Base-by-base conservation (phyloP, 2,329 filamentous ascomycete genomes). In the Cercospora sp. region DNA sequence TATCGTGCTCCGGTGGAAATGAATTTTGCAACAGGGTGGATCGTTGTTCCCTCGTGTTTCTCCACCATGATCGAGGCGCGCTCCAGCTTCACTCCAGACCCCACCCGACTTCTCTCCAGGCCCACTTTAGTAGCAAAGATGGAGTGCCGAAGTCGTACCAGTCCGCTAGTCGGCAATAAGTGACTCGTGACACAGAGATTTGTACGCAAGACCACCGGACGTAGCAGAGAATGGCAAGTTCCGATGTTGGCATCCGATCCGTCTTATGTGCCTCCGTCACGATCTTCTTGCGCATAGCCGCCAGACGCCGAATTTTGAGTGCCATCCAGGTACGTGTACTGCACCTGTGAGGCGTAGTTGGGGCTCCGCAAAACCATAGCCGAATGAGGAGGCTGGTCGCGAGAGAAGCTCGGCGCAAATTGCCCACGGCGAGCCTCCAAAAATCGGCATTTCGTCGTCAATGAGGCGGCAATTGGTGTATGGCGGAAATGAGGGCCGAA, bases 41-140 rank as follows among this genome's bases (percentile, higher is more conserved):
- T 48, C 51, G 20, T 48, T 63, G 40, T 30, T 45, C n/a, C 65
- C 65, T 63, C 48, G 65, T 63, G 55, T 16, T 31, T 23, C 28
- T 55, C 61, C 65, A 67, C 65, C 60, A 3, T 16, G 55, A 57
- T 36, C 55, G 57, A 64, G 42, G 61, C 30, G 13, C 53, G 36
- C 65, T 64, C 65, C 65, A 67, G 36, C 60, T 64, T 59, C 40
- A 53, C 60, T 64, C 65, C 57, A 60, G 13, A 53, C 65, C 57
- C 65, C 65, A 63, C 65, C 8, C 9, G 6, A 23, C 18, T 48
- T 23, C 42, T 48, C 42, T 23, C n/a, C 42, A 48, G 23, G 23
- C 28, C 53, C 53, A 23, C 53, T 23, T 31, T 57, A 13, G 53
- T 13, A 28, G 53, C 18, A 12, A 31, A 57, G 16, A 57, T 57